Percentiles rank a stretch among this genome's conserved stretches.
phyloP scores from a whole-genome alignment of 257 asterid genomes.

The Gentiana macrophylla region DNA sequence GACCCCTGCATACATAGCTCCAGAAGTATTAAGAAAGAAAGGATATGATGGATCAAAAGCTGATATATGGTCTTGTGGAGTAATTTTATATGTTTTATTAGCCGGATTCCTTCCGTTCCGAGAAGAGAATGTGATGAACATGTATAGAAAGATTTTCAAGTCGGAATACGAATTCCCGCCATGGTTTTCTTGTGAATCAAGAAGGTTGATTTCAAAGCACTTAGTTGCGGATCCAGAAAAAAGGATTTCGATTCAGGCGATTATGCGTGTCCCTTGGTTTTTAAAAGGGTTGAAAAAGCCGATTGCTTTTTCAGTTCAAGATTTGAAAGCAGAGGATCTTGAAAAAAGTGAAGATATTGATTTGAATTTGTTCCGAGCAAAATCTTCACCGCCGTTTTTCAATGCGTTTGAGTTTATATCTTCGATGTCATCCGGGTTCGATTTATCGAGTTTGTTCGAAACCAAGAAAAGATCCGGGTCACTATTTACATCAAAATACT shows the following conservation, averaged over 20 bases:
- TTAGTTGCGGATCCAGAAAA: constrained; percentile 14
- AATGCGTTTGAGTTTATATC: constrained; percentile 38
- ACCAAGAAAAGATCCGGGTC: constrained; percentile 1
- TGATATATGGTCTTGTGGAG: constrained; percentile 82
- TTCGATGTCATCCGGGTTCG: constrained; percentile 27
- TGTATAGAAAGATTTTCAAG: constrained; percentile 63
- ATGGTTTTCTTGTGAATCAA: constrained; percentile 47
- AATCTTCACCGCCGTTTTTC: constrained; percentile 12
- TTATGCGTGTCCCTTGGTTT: constrained; percentile 11
- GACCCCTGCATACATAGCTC: constrained; percentile 88
- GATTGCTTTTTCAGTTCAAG: constrained; percentile 1
- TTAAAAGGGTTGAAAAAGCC: constrained; percentile 10
- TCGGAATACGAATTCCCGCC: constrained; percentile 25
- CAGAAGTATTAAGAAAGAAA: constrained; percentile 57
- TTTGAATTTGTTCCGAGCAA: neutral
- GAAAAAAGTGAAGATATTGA: constrained; percentile 1
- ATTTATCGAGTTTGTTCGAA: constrained; percentile 21
- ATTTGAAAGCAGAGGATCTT: neutral
- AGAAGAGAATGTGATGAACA: constrained; percentile 55
- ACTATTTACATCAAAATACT: constrained; percentile 11
- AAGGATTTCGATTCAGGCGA: constrained; percentile 5
- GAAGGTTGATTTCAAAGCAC: constrained; percentile 45
- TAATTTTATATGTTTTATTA: constrained; percentile 44
- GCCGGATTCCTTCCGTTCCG: constrained; percentile 76
- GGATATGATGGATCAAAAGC: constrained; percentile 71